Conservation (phyloP, 1,284 basidiomycete genomes). For the Cutaneotrichosporon daszewskae region DNA sequence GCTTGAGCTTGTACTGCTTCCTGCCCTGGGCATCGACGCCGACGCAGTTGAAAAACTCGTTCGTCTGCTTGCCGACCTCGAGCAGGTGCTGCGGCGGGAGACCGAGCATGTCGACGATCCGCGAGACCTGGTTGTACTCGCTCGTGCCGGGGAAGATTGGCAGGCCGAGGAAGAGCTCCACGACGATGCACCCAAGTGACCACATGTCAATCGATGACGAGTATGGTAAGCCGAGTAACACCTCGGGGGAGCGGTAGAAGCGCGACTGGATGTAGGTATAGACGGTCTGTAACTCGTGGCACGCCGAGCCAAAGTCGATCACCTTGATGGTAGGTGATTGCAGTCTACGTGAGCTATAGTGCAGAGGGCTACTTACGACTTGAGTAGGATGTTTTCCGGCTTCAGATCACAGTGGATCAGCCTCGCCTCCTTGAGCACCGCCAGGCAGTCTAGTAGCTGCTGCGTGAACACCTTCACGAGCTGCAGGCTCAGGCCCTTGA, state of each 20-base stretch:
- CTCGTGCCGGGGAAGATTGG: slow-evolving; percentile 97
- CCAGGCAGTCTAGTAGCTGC: slow-evolving; percentile 86
- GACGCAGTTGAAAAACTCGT: slow-evolving; percentile 80
- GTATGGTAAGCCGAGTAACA: slow-evolving; percentile 90
- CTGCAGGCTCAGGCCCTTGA: slow-evolving; percentile 92
- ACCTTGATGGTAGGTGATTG: slow-evolving; percentile 99
- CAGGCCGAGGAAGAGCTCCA: slow-evolving; percentile 92
- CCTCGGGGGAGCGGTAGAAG: slow-evolving; percentile 97
- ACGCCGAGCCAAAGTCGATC: slow-evolving; percentile 98
- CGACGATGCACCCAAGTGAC: slow-evolving; percentile 99
- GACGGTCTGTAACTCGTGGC: slow-evolving; percentile 96
- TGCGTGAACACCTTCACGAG: slow-evolving; percentile 97
- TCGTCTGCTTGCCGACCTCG: slow-evolving; percentile 90
- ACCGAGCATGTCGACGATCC: slow-evolving; percentile 98
- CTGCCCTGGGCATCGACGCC: slow-evolving; percentile 75
- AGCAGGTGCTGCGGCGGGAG: slow-evolving; percentile 84
- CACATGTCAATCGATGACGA: slow-evolving; percentile 94
- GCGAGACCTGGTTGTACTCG: slow-evolving; percentile 95
- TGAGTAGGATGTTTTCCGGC: slow-evolving; percentile 90
- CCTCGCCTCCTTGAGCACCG: slow-evolving; percentile 87
- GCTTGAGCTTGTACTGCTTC: slow-evolving; percentile 84
- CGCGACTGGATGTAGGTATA: slow-evolving; percentile 99
- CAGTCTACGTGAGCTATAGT: slow-evolving; percentile 54
- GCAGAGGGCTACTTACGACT: slow-evolving; percentile 61
- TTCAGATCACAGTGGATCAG: slow-evolving; percentile 98